Base-by-base conservation (phyloP, 2,329 filamentous ascomycete species). In the Exophiala mesophila region DNA sequence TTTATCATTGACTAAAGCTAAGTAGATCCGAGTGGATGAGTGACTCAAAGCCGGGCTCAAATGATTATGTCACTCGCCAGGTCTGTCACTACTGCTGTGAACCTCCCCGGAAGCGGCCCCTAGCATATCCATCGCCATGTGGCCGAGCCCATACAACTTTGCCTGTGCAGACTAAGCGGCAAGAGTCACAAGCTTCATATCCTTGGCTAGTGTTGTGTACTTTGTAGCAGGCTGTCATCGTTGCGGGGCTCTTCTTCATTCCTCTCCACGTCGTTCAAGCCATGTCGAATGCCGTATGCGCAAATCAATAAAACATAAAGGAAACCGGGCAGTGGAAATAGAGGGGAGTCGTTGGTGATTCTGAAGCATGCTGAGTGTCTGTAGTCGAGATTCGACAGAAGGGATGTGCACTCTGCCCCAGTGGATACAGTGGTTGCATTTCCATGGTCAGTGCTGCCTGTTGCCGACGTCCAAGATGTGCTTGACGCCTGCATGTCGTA, bases 81-180 rank as follows among this genome's bases (percentile, higher is more conserved):
- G 43, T 29, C 41, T 48, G 44, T 50, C 41, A 42, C 48, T 51
- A 45, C 23, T 12, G 36, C 34, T 45, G 44, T 48, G 40, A 35
- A 41, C 53, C 24, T 49, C 52, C 50, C 49, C 52, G 44, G 50
- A 53, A 49, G 50, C 54, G n/a, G 48, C 47, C 54, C 54, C 47
- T 55, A 32, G 51, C 54, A 56, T 40, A 36, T 53, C 54, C 50
- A 44, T 44, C 54, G 37, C 48, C 54, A 39, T 37, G 29, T 44
- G 21, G 40, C 45, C 24, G 13, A 30, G 16, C n/a, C n/a, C n/a
- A n/a, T n/a, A n/a, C n/a, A n/a, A n/a, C n/a, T n/a, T n/a, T n/a
- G n/a, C n/a, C n/a, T n/a, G n/a, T n/a, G n/a, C n/a, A n/a, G n/a
- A n/a, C n/a, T n/a, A n/a, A n/a, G n/a, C n/a, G n/a, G n/a, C n/a